These are phyloP conservation scores for Magnaporthales sp. DNA, from an alignment of 2,329 filamentous ascomycete genomes.

Conservation along the genomic window DNA sequence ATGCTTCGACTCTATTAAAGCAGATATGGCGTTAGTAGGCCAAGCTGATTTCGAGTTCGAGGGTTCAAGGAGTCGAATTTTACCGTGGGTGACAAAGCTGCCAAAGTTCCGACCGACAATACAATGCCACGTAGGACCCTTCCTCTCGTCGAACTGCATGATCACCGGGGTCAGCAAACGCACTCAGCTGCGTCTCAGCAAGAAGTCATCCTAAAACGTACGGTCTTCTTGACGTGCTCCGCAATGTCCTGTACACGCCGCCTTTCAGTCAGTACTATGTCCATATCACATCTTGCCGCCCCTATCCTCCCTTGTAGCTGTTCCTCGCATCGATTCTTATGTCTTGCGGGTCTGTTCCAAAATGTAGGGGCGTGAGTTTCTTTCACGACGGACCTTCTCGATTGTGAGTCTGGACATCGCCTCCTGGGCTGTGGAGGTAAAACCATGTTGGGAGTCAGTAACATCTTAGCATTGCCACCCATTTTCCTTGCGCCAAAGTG, in stretches of 20 bases:
- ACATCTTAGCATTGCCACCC: background rate
- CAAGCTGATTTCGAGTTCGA: background rate
- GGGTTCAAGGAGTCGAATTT: slow-evolving; percentile 15
- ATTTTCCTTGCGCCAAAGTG: background rate
- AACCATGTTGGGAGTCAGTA: background rate
- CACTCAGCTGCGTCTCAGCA: background rate
- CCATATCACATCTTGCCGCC: background rate
- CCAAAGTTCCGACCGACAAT: slow-evolving; percentile 98
- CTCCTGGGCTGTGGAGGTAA: slow-evolving; percentile 40
- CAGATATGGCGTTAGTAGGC: background rate
- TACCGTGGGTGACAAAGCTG: slow-evolving; percentile 97
- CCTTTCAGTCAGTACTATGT: background rate
- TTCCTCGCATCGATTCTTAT: background rate
- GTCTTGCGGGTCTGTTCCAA: background rate
- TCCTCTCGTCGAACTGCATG: slow-evolving; percentile 82
- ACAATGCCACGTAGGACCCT: slow-evolving; percentile 98
- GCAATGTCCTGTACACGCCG: slow-evolving; percentile 66
- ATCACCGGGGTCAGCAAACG: background rate
- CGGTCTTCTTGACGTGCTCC: slow-evolving; percentile 90
- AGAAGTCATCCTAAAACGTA: slow-evolving; percentile 28
- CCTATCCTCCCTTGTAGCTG: background rate
- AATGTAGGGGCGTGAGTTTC: background rate
- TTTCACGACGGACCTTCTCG: slow-evolving; percentile 42
- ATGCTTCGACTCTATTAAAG: slow-evolving; percentile 80
- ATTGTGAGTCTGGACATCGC: slow-evolving; percentile 55